phyloP scores from a whole-genome alignment of 306 rosid genomes.

The Lathyrus tuberosus region DNA sequence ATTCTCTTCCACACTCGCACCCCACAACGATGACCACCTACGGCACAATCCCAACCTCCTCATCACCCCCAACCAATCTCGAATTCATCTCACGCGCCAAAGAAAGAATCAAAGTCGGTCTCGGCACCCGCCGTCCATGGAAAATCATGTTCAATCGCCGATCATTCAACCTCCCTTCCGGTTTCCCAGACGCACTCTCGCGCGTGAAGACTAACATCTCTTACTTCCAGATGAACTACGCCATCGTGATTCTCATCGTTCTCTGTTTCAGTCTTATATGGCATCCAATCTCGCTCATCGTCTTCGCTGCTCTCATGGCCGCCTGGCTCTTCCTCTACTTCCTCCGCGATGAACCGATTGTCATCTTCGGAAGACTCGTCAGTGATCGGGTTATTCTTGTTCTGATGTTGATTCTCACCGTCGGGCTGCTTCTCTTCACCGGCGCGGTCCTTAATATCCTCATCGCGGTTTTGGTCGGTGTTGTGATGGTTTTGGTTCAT shows the following conservation, averaged over 20 bases:
- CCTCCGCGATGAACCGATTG: constrained; percentile 75
- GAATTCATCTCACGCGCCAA: constrained; percentile 49
- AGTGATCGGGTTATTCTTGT: constrained; percentile 61
- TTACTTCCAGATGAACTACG: constrained; percentile 81
- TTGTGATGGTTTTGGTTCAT: constrained; percentile 48
- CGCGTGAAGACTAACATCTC: constrained; percentile 51
- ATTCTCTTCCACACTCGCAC: background rate
- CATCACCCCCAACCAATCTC: constrained; percentile 41
- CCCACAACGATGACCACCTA: constrained; percentile 57
- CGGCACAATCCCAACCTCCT: constrained; percentile 77
- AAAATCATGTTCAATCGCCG: constrained; percentile 52
- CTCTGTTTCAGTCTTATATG: constrained; percentile 66
- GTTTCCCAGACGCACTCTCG: constrained; percentile 44
- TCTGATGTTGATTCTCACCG: constrained; percentile 51
- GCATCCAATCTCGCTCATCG: constrained; percentile 82
- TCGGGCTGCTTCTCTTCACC: constrained; percentile 57
- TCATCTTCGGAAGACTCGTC: constrained; percentile 47
- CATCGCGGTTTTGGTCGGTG: constrained; percentile 49
- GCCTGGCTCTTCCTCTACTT: constrained; percentile 77
- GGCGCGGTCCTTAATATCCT: constrained; percentile 55
- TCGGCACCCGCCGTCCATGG: constrained; percentile 79
- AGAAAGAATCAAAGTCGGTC: constrained; percentile 53
- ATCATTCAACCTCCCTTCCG: constrained; percentile 51
- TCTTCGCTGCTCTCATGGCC: constrained; percentile 49
- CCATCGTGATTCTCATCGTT: constrained; percentile 46